These are phyloP conservation scores for Lactifluus pinguis DNA, from an alignment of 768 basidiomycete species.

Conservation along the genomic window DNA sequence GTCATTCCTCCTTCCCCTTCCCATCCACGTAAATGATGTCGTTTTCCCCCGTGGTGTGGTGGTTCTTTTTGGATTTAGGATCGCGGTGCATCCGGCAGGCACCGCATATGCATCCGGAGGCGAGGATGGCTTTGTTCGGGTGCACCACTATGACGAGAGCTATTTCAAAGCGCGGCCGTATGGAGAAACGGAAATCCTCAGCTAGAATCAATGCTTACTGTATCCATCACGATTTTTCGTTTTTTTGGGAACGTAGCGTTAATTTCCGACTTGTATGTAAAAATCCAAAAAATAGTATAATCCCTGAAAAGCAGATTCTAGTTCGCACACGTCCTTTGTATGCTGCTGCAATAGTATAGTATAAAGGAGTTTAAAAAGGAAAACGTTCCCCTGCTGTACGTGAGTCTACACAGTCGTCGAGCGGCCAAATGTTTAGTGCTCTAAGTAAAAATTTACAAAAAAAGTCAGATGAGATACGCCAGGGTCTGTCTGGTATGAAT, in stretches of 20 bases:
- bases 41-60: slow-evolving; percentile 4
- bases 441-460: slow-evolving; percentile 1
- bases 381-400: background rate
- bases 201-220: slow-evolving; percentile 27
- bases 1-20: slow-evolving; percentile 26
- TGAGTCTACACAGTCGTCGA: background rate
- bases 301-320: background rate
- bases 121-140: slow-evolving; percentile 91
- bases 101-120: slow-evolving; percentile 88
- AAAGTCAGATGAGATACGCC: background rate
- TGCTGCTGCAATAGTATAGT: background rate
- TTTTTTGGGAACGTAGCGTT: no score
- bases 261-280: background rate
- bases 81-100: slow-evolving; percentile 87
- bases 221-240: background rate
- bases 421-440: background rate
- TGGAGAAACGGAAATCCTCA: slow-evolving; percentile 74
- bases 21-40: background rate
- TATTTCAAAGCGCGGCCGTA: slow-evolving; percentile 91
- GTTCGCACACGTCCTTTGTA: background rate
- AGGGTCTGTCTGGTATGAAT: slow-evolving; percentile 2
- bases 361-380: background rate
- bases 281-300: background rate
- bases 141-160: slow-evolving; percentile 90
- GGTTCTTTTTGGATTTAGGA: slow-evolving; percentile 46